Percentiles rank a stretch among this genome's conserved stretches.
Evolutionary conservation across 768 basidiomycete genomes (phyloP).

Genomic region (Tylopilus plumbeoviolaceoides): DNA sequence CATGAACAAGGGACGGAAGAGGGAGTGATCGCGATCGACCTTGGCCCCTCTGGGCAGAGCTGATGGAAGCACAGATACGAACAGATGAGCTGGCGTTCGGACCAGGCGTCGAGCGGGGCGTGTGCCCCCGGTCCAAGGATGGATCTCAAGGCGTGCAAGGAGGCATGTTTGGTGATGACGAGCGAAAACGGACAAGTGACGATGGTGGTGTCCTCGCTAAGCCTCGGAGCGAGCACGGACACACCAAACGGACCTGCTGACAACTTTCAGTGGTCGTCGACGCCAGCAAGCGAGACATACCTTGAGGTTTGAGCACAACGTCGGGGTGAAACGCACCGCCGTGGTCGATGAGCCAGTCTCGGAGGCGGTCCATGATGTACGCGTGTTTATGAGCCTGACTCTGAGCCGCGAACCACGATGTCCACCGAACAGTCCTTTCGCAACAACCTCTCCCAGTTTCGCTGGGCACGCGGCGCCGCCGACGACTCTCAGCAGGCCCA

Average conservation of each 20-base stretch:
- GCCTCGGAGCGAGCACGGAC: conserved; percentile 45
- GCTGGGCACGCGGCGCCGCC: conserved; percentile 72
- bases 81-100: conserved; percentile 64
- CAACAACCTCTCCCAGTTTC: conserved; percentile 74
- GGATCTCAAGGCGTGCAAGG: conserved; percentile 40
- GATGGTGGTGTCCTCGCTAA: conserved; percentile 49
- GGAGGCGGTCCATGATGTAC: conserved; percentile 31
- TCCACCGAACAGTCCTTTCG: conserved; percentile 66
- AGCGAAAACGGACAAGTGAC: conserved; percentile 67
- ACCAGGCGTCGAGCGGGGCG: conserved; percentile 37
- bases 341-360: conserved; percentile 48
- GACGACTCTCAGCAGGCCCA: conserved; percentile 62
- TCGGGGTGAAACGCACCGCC: conserved; percentile 51
- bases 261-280: not conserved
- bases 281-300: conserved; percentile 27
- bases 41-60: conserved; percentile 38
- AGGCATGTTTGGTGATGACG: conserved; percentile 53
- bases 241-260: conserved; percentile 44
- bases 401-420: conserved; percentile 4
- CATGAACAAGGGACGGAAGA: no score
- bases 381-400: not conserved
- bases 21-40: conserved; percentile 23
- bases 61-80: conserved; percentile 65
- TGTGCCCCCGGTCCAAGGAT: conserved; percentile 32
- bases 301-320: conserved; percentile 40